phyloP scores from a whole-genome alignment of 345 rosid genomes.

The Gossypium turneri region DNA sequence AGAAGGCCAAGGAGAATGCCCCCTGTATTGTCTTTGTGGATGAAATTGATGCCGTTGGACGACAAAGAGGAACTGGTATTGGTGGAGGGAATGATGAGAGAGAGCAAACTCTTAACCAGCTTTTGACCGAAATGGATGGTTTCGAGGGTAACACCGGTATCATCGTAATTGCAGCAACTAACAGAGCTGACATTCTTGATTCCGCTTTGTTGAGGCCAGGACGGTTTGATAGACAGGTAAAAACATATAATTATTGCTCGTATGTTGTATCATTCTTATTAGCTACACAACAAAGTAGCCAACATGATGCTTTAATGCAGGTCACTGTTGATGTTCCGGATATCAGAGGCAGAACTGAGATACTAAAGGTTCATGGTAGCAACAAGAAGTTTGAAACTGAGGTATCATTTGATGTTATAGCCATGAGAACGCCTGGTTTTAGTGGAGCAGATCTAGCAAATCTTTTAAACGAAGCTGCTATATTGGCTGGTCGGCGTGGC shows the following conservation, averaged over 20 bases:
- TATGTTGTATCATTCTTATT: neutral
- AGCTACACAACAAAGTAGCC: slow-evolving; percentile 8
- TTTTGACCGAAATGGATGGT: slow-evolving; percentile 97
- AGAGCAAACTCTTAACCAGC: slow-evolving; percentile 96
- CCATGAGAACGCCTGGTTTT: slow-evolving; percentile 98
- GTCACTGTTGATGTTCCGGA: slow-evolving; percentile 94
- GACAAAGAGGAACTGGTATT: slow-evolving; percentile 92
- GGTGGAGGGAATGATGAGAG: slow-evolving; percentile 99
- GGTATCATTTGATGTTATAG: slow-evolving; percentile 84
- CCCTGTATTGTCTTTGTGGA: slow-evolving; percentile 98
- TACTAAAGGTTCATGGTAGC: slow-evolving; percentile 81
- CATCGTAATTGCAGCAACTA: slow-evolving; percentile 92
- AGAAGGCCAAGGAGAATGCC: slow-evolving; percentile 92
- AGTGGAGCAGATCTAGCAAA: slow-evolving; percentile 98
- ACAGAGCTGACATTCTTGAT: slow-evolving; percentile 90
- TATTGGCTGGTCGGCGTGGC: slow-evolving; percentile 89
- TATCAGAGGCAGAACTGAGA: slow-evolving; percentile 81
- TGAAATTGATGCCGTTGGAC: slow-evolving; percentile 97
- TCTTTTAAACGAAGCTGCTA: slow-evolving; percentile 94
- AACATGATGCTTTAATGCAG: slow-evolving; percentile 38
- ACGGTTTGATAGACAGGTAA: slow-evolving; percentile 93
- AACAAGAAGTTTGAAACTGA: slow-evolving; percentile 86
- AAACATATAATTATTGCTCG: neutral
- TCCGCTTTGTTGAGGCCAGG: slow-evolving; percentile 93
- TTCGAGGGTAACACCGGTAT: slow-evolving; percentile 94